Conservation (phyloP, 805 yeast genomes). For the Ogataea salicorniae region DNA sequence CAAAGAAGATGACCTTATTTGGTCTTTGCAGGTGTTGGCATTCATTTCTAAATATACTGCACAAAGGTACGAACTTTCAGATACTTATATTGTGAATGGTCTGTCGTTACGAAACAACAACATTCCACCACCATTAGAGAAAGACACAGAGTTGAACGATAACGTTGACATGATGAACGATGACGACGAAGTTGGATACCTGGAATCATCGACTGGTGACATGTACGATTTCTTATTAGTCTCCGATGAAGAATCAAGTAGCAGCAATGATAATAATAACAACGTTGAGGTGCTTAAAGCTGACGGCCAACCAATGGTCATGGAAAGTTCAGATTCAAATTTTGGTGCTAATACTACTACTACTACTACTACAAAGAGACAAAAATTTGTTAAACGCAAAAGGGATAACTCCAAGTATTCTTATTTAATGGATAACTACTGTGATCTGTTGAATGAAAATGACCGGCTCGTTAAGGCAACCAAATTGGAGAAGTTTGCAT, state of each 20-base stretch:
- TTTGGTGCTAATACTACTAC: too few species aligned
- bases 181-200: slow-evolving; percentile 11
- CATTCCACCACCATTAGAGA: slow-evolving; percentile 31
- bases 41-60: slow-evolving; percentile 88
- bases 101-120: slow-evolving; percentile 47
- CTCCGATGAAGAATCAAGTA: neutral
- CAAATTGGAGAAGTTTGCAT: slow-evolving; percentile 24
- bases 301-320: too few species aligned
- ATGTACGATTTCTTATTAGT: slow-evolving; percentile 19
- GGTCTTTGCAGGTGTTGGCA: slow-evolving; percentile 89
- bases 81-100: slow-evolving; percentile 68
- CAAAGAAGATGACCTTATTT: slow-evolving; percentile 85
- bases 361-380: slow-evolving; percentile 3
- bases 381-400: slow-evolving; percentile 4
- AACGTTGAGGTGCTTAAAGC: too few species aligned
- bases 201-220: slow-evolving; percentile 32
- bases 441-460: slow-evolving; percentile 16
- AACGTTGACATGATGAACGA: slow-evolving; percentile 23
- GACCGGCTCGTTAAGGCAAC: slow-evolving; percentile 24
- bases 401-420: slow-evolving; percentile 15
- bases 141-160: slow-evolving; percentile 23
- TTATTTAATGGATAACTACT: slow-evolving; percentile 17
- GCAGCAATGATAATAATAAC: neutral
- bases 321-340: too few species aligned
- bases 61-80: slow-evolving; percentile 67